These are phyloP conservation scores for Mucor velutinosus DNA, from an alignment of 371 early-diverging fungal genomes.

Conservation along the genomic window DNA sequence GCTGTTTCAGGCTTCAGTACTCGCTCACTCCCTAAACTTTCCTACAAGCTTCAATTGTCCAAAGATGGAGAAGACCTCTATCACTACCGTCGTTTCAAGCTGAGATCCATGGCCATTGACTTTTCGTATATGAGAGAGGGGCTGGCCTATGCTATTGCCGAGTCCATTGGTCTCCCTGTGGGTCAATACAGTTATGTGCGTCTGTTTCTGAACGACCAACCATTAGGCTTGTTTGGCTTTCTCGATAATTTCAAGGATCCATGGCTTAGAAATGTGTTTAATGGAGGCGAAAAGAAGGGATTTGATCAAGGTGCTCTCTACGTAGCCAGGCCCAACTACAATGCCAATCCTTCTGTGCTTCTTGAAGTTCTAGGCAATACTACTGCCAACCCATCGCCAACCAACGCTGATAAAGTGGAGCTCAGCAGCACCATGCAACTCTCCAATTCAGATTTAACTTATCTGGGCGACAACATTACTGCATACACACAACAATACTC, in stretches of 20 bases:
- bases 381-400: background rate
- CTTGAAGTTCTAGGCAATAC: background rate
- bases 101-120: slow-evolving; percentile 41
- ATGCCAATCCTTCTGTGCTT: background rate
- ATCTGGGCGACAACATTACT: slow-evolving; percentile 24
- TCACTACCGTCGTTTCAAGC: slow-evolving; percentile 34
- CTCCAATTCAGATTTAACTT: slow-evolving; percentile 17
- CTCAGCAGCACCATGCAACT: background rate
- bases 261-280: slow-evolving; percentile 36
- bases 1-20: slow-evolving; percentile 32
- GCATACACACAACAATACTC: slow-evolving; percentile 13
- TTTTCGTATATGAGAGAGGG: slow-evolving; percentile 54
- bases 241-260: slow-evolving; percentile 35
- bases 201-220: slow-evolving; percentile 30
- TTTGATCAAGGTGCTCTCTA: slow-evolving; percentile 20
- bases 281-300: slow-evolving; percentile 20
- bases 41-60: slow-evolving; percentile 30
- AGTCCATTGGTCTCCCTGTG: slow-evolving; percentile 44
- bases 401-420: background rate
- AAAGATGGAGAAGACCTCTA: slow-evolving; percentile 26
- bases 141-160: slow-evolving; percentile 45
- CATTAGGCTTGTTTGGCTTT: slow-evolving; percentile 38
- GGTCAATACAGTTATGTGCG: slow-evolving; percentile 39
- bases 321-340: slow-evolving; percentile 17
- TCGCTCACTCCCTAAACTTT: slow-evolving; percentile 16